phyloP scores from a whole-genome alignment of 495 filamentous ascomycete species.

The Talaromyces thailandensis region DNA sequence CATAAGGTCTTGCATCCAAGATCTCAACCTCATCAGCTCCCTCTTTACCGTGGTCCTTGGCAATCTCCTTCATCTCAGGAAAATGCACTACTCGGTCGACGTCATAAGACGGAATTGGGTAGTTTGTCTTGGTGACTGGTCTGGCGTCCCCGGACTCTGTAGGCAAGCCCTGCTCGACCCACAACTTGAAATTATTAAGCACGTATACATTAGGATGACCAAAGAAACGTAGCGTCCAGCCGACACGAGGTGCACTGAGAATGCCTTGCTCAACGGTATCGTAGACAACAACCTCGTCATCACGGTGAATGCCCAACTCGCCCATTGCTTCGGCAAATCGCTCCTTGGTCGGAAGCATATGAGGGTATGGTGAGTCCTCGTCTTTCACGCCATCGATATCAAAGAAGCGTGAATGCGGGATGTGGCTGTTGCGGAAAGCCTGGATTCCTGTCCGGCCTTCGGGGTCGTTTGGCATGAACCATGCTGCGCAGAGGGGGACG shows the following conservation, averaged over 20 bases:
- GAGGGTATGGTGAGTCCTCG: constrained; percentile 77
- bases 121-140: constrained; percentile 44
- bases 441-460: constrained; percentile 64
- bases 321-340: constrained; percentile 84
- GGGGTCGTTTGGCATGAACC: constrained; percentile 91
- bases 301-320: constrained; percentile 69
- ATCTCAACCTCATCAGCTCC: constrained; percentile 76
- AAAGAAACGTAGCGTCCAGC: constrained; percentile 85
- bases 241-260: constrained; percentile 87
- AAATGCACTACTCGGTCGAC: constrained; percentile 54
- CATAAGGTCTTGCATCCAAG: constrained; percentile 74
- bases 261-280: constrained; percentile 83
- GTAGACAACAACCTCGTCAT: constrained; percentile 89
- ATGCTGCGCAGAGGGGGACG: constrained; percentile 82
- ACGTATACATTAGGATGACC: constrained; percentile 86
- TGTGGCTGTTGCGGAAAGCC: constrained; percentile 66
- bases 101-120: constrained; percentile 46
- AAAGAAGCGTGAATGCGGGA: constrained; percentile 90
- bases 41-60: constrained; percentile 65
- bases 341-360: constrained; percentile 84
- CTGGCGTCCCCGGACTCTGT: constrained; percentile 69
- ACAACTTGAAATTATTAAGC: constrained; percentile 87
- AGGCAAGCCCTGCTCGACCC: constrained; percentile 73
- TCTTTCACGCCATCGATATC: constrained; percentile 89
- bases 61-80: constrained; percentile 71